A percentile compares a stretch with the other conserved stretches of the same genome.
phyloP scores from a whole-genome alignment of 495 filamentous ascomycete species.

The Lophium mytilinum region DNA sequence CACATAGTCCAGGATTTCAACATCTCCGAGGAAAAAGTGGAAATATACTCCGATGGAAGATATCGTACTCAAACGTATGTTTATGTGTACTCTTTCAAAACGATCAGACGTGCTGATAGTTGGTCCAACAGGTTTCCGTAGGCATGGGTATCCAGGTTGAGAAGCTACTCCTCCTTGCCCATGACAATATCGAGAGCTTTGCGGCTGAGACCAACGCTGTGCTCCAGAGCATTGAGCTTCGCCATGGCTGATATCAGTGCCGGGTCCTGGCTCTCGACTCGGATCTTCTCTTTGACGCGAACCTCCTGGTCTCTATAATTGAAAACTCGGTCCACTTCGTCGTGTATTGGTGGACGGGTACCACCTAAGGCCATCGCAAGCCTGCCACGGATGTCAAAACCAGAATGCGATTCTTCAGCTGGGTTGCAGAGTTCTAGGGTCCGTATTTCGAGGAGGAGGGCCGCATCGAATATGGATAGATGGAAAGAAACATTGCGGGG shows the following conservation, averaged over 20 bases:
- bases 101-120: too few species aligned
- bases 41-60: too few species aligned
- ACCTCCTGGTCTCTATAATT: constrained; percentile 59
- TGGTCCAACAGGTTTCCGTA: too few species aligned
- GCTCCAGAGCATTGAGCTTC: constrained; percentile 75
- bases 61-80: too few species aligned
- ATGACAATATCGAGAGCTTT: constrained; percentile 72
- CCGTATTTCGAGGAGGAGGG: constrained; percentile 68
- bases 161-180: constrained; percentile 46
- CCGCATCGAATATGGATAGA: constrained; percentile 67
- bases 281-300: constrained; percentile 78
- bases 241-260: constrained; percentile 78
- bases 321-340: constrained; percentile 73
- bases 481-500: constrained; percentile 61
- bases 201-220: constrained; percentile 59
- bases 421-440: constrained; percentile 59
- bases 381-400: constrained; percentile 51
- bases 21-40: too few species aligned
- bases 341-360: constrained; percentile 41
- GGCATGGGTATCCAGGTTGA: not conserved
- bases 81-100: too few species aligned
- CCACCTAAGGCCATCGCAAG: constrained; percentile 51
- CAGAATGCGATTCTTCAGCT: constrained; percentile 45
- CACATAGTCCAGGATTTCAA: too few species aligned
- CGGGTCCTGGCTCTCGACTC: constrained; percentile 86